Evolutionary conservation across 2,329 filamentous ascomycete genomes (phyloP).

Genomic region (Aspergillus udagawae): DNA sequence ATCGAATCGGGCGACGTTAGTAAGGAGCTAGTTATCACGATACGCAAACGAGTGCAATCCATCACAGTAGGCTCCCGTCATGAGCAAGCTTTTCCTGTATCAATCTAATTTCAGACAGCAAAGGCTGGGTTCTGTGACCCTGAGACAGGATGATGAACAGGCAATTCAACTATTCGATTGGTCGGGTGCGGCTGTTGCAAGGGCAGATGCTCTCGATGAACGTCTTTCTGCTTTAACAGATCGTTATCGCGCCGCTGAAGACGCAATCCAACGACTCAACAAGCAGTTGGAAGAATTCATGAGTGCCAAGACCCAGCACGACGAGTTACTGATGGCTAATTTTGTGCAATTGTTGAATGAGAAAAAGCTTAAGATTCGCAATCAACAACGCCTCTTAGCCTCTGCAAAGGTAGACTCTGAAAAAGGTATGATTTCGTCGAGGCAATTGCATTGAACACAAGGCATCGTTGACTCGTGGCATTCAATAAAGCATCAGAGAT

Average conservation of each 20-base stretch:
- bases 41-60: constrained; percentile 43
- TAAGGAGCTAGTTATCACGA: constrained; percentile 36
- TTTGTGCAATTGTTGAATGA: constrained; percentile 57
- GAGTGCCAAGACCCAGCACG: constrained; percentile 53
- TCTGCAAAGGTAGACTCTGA: constrained; percentile 44
- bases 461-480: background rate
- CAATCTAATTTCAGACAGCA: constrained; percentile 35
- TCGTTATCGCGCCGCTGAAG: constrained; percentile 43
- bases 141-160: constrained; percentile 51
- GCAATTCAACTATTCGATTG: constrained; percentile 56
- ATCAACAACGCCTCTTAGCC: constrained; percentile 55
- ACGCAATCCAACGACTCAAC: constrained; percentile 49
- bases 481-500: constrained; percentile 23
- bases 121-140: constrained; percentile 51
- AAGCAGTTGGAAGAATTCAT: constrained; percentile 56
- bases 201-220: constrained; percentile 40
- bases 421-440: constrained; percentile 25
- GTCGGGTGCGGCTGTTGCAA: constrained; percentile 47
- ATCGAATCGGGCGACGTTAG: constrained; percentile 20
- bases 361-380: constrained; percentile 63
- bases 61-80: constrained; percentile 44
- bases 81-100: background rate
- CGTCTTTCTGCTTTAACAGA: constrained; percentile 40
- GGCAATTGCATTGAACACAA: background rate
- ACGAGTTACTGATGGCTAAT: constrained; percentile 54